These are phyloP conservation scores for Scleroderma bovista DNA, from an alignment of 768 basidiomycete species.

Conservation along the genomic window DNA sequence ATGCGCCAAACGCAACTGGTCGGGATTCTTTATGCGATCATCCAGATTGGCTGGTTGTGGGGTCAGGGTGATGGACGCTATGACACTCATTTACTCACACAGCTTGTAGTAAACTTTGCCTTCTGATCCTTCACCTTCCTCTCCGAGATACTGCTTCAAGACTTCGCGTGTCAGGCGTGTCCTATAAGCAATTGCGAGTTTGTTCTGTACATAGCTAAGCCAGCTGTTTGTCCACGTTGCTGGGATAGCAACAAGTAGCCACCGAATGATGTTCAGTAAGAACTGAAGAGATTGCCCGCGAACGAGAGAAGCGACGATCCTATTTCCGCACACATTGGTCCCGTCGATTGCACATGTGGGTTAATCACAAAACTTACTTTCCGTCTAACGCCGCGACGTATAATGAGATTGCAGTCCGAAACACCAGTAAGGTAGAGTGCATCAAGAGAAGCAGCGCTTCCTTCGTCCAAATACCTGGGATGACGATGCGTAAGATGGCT, in stretches of 20 bases:
- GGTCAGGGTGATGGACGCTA: slow-evolving; percentile 4
- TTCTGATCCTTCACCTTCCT: slow-evolving; percentile 54
- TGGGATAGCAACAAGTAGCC: slow-evolving; percentile 89
- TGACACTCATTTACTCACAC: slow-evolving; percentile 40
- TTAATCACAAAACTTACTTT: slow-evolving; percentile 45
- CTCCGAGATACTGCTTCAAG: slow-evolving; percentile 78
- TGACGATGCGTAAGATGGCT: slow-evolving; percentile 77
- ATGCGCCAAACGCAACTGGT: slow-evolving; percentile 55
- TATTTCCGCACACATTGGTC: slow-evolving; percentile 24
- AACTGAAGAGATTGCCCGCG: slow-evolving; percentile 77
- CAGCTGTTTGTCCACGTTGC: slow-evolving; percentile 92
- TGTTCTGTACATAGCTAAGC: slow-evolving; percentile 91
- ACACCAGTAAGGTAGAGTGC: slow-evolving; percentile 85
- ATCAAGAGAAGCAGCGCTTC: slow-evolving; percentile 83
- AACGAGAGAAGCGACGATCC: slow-evolving; percentile 93
- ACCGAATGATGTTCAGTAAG: slow-evolving; percentile 77
- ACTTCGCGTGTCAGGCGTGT: slow-evolving; percentile 82
- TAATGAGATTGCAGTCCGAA: slow-evolving; percentile 85
- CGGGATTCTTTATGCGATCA: slow-evolving; percentile 93
- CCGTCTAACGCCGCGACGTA: slow-evolving; percentile 95
- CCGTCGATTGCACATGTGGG: slow-evolving; percentile 1
- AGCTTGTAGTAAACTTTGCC: slow-evolving; percentile 94
- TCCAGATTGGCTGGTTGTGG: slow-evolving; percentile 75
- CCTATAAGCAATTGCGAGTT: slow-evolving; percentile 83
- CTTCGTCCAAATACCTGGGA: slow-evolving; percentile 78